A percentile compares a stretch with the other conserved stretches of the same genome.
phyloP scores from a whole-genome alignment of 805 yeast species.

The Middelhovenomyces tepae region DNA sequence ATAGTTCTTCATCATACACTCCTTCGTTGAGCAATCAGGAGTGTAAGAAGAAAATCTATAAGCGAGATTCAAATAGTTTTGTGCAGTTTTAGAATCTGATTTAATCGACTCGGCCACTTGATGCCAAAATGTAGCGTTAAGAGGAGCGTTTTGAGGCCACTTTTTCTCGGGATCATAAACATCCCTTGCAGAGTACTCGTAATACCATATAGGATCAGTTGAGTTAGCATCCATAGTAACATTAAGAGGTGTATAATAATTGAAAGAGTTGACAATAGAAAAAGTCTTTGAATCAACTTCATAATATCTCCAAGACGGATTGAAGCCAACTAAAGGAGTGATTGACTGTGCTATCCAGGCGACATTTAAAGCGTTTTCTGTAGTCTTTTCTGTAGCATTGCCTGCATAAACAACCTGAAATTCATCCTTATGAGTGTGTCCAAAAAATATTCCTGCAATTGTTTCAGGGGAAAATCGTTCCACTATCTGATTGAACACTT shows the following conservation, averaged over 20 bases:
- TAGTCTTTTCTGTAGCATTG: conserved; percentile 33
- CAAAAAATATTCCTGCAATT: conserved; percentile 60
- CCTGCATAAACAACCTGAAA: conserved; percentile 49
- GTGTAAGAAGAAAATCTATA: conserved; percentile 48
- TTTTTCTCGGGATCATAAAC: conserved; percentile 41
- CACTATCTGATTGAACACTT: conserved; percentile 46
- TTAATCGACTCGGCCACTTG: conserved; percentile 39
- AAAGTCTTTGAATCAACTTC: conserved; percentile 55
- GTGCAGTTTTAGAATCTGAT: conserved; percentile 37
- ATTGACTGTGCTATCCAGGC: conserved; percentile 62
- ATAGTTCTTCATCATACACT: conserved; percentile 31
- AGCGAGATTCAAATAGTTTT: conserved; percentile 39
- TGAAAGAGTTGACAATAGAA: conserved; percentile 50
- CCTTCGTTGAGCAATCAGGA: conserved; percentile 36
- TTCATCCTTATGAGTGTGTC: conserved; percentile 65
- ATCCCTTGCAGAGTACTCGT: conserved; percentile 57
- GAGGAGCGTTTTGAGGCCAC: conserved; percentile 56
- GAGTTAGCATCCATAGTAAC: conserved; percentile 47
- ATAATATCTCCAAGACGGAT: conserved; percentile 69
- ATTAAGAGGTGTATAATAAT: conserved; percentile 33
- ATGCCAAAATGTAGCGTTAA: conserved; percentile 66
- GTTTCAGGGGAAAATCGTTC: conserved; percentile 62
- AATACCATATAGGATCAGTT: conserved; percentile 51
- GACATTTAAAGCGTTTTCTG: conserved; percentile 41
- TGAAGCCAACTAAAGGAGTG: conserved; percentile 49